Base-by-base conservation (phyloP, 1,284 basidiomycete genomes). In the Psilocybe mexicana region DNA sequence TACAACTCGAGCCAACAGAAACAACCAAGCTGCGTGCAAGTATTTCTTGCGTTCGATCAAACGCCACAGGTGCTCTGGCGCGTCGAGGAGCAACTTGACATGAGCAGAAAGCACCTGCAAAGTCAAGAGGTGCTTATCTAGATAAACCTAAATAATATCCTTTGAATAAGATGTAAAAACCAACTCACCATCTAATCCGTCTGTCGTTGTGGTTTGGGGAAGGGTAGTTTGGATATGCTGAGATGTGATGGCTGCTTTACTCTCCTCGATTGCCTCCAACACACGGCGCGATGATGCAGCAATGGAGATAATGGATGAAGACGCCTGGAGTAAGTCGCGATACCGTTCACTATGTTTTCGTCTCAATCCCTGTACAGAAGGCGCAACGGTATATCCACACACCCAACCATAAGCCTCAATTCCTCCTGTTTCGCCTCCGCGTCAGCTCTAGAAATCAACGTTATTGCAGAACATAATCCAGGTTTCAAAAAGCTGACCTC, bases 331-430 rank as follows among this genome's bases (percentile, higher is more conserved):
- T 24, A 97, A 81, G 73, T 98, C 95, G 52, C 95, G 88, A 74
- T 98, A 97, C 61, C 94, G 87, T 81, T 96, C 94, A 72, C 94
- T 95, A 73, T 72, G 69, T 82, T 85, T 87, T 81, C 81, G 56
- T 48, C 18, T 45, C 25, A 58, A 36, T 50, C 36, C 52, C 58
- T 42, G n/a, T 14, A 38, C 25, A n/a, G 40, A 8, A 38, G 25
- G 38, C 18, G 12, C 10, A 24, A 12, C 10, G 44, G 25, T 5
- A 51, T 5, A 51, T 47, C 25, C 58, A 87, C 93, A 82, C 74
- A 96, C 93, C 93, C 94, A 72, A 98, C 95, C 94, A 96, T 98
- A 28, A 92, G 80, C 63, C 94, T 81, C 45, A 97, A 82, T 70
- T 98, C 95, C 67, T 94, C 90, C 69, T 94, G 92, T 73, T 96